These are phyloP conservation scores for Acacia acuminata DNA, from an alignment of 306 rosid genomes.

Conservation along the genomic window DNA sequence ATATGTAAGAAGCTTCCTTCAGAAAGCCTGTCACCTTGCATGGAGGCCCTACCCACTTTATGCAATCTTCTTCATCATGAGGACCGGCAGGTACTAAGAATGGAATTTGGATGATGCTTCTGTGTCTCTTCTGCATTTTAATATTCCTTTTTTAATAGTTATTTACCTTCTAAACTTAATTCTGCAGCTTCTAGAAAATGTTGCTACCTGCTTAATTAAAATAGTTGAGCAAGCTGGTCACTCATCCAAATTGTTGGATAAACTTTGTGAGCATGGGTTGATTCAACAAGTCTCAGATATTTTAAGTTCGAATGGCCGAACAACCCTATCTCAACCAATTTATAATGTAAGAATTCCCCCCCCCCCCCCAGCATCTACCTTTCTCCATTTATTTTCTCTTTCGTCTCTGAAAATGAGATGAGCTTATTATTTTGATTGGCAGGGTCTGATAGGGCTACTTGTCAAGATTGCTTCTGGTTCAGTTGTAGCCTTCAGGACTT, in stretches of 20 bases:
- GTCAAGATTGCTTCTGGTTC: slow-evolving; percentile 88
- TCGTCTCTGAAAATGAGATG: slow-evolving; percentile 29
- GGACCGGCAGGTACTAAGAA: slow-evolving; percentile 76
- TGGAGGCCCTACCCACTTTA: slow-evolving; percentile 93
- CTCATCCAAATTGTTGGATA: slow-evolving; percentile 81
- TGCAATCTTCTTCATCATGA: slow-evolving; percentile 95
- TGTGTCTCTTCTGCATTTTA: slow-evolving; percentile 2
- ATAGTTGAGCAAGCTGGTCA: slow-evolving; percentile 68
- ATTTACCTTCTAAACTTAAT: slow-evolving; percentile 34
- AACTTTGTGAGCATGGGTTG: slow-evolving; percentile 80
- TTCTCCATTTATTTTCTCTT: slow-evolving; percentile 25
- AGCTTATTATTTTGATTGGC: slow-evolving; percentile 41
- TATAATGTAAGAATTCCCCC: slow-evolving; percentile 59
- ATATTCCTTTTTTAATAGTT: slow-evolving; percentile 21
- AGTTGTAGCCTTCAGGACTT: slow-evolving; percentile 69
- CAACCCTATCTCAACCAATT: slow-evolving; percentile 60
- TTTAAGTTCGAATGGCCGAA: slow-evolving; percentile 63
- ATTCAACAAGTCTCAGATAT: slow-evolving; percentile 72
- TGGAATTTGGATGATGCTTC: slow-evolving; percentile 19
- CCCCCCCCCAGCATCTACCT: slow-evolving; percentile 2
- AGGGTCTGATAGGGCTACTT: slow-evolving; percentile 90
- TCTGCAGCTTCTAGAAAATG: slow-evolving; percentile 88
- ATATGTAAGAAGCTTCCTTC: slow-evolving; percentile 95
- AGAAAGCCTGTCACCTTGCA: slow-evolving; percentile 69
- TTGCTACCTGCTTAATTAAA: slow-evolving; percentile 77